Conservation (phyloP, 83 land plant species). For the Isoetes engelmannii region DNA sequence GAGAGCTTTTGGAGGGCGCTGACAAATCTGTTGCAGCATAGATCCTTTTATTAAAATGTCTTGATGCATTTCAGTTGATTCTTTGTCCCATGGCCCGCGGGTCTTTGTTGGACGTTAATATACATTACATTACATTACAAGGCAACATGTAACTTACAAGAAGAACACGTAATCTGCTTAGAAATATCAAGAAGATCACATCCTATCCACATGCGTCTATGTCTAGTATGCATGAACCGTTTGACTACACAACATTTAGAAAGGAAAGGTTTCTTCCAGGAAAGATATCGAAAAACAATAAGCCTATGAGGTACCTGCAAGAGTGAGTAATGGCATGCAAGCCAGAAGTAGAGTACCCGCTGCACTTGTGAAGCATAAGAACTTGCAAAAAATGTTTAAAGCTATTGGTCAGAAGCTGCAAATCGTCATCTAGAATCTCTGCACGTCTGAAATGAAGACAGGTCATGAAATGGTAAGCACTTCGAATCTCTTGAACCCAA, state of each 20-base stretch:
- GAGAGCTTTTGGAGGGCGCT: too few relatives aligned
- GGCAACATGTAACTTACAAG: too few relatives aligned
- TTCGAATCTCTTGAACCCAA: conserved; percentile 47
- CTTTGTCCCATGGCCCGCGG: too few relatives aligned
- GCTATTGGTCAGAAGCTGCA: conserved; percentile 31
- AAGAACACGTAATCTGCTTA: too few relatives aligned
- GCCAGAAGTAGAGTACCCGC: conserved; percentile 60
- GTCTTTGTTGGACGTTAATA: too few relatives aligned
- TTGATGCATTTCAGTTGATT: too few relatives aligned
- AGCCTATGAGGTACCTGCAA: conserved; percentile 48
- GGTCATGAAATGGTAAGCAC: conserved; percentile 32
- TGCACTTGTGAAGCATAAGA: conserved; percentile 52
- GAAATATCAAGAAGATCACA: too few relatives aligned
- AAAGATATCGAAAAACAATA: not conserved
- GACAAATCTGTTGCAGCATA: too few relatives aligned
- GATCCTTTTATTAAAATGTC: too few relatives aligned
- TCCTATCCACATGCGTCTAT: too few relatives aligned
- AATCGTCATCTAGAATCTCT: conserved; percentile 52
- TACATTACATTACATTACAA: too few relatives aligned
- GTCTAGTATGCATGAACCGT: not conserved
- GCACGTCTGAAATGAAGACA: conserved; percentile 57
- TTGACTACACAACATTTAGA: not conserved
- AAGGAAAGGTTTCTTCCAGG: not conserved
- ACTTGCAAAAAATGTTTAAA: conserved; percentile 31
- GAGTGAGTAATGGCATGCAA: conserved; percentile 30